Base-by-base conservation (phyloP, 306 rosid genomes). In the Bauhinia variegata region DNA sequence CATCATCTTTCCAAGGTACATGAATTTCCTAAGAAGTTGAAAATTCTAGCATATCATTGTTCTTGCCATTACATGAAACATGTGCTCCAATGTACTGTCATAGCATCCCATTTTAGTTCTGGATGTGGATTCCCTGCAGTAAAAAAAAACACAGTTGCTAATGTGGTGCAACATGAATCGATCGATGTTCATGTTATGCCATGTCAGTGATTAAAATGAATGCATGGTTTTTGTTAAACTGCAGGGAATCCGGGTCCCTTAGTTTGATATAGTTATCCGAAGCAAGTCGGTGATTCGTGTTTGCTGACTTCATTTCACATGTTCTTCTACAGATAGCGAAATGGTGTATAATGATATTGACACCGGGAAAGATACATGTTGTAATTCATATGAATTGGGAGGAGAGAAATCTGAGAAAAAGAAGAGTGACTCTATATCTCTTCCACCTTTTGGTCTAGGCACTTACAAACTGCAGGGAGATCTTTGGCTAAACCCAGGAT, bases 1-100 rank as follows among this genome's bases (percentile, higher is more conserved):
- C 96, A 7, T 85, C 95, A 14, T 83, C 84, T 58, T 87, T 90
- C 71, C 88, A 85, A 90, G 96, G 96, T 90, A 82, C 17, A 19
- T 33, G 8, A 31, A 42, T 51, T 10, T 18, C 12, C 6, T 23
- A 4, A 17, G 13, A 32, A 63, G 30, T 33, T 8, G 11, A 32
- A 36, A 36, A 36, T 5, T 36, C 5, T n/a, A 55, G 23, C 46
- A 47, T 55, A 44, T 44, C 28, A 61, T 48, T 9, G 4, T 65
- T 51, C 42, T 50, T 48, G 46, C 42, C 42, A 42, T 56, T 67
- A 48, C 54, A 58, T 71, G 15, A 53, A 54, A 18, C 16, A 55
- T 11, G 9, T 36, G 7, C 4, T 54, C 47, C 28, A 33, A n/a
- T 15, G 17, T 33, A 13, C 6, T 28, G 16, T 31, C 42, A 4